A percentile compares a stretch with the other conserved stretches of the same genome.
Evolutionary conservation across 1,139 yeast species (phyloP).

Genomic region (Zygosaccharomyces pseudobailii): DNA sequence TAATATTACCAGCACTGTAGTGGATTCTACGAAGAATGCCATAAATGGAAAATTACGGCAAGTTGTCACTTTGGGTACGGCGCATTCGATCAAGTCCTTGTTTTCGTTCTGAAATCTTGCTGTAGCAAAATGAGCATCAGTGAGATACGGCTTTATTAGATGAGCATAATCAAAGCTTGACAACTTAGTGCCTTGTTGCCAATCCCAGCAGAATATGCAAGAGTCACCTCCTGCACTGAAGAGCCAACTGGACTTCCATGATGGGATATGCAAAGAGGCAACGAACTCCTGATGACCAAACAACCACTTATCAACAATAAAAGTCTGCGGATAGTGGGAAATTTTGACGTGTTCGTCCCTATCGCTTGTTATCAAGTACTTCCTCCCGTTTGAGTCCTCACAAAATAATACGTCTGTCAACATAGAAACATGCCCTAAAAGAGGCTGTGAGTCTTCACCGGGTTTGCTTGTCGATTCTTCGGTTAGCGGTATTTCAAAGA

Average conservation of each 20-base stretch:
- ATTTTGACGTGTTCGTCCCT: constrained; percentile 94
- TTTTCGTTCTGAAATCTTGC: constrained; percentile 56
- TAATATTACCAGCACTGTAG: constrained; percentile 48
- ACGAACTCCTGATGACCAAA: constrained; percentile 87
- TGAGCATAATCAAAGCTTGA: constrained; percentile 48
- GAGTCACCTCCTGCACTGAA: constrained; percentile 92
- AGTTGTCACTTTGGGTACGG: constrained; percentile 47
- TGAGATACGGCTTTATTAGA: constrained; percentile 46
- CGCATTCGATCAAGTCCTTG: constrained; percentile 46
- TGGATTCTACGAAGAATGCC: constrained; percentile 51
- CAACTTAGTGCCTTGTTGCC: constrained; percentile 50
- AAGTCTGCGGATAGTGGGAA: constrained; percentile 76
- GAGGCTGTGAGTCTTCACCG: constrained; percentile 45
- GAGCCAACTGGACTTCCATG: constrained; percentile 45
- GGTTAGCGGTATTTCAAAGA: constrained; percentile 52
- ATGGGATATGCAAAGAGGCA: constrained; percentile 53
- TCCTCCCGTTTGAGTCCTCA: constrained; percentile 37
- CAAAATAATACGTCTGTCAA: constrained; percentile 64
- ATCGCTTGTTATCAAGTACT: constrained; percentile 73
- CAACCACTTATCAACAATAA: constrained; percentile 72
- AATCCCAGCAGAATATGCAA: constrained; percentile 71
- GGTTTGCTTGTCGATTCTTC: constrained; percentile 20
- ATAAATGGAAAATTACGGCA: constrained; percentile 33
- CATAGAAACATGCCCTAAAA: constrained; percentile 96
- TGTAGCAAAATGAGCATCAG: constrained; percentile 61